Conservation (phyloP, 2,329 filamentous ascomycete species). For the Colletotrichum truncatum region DNA sequence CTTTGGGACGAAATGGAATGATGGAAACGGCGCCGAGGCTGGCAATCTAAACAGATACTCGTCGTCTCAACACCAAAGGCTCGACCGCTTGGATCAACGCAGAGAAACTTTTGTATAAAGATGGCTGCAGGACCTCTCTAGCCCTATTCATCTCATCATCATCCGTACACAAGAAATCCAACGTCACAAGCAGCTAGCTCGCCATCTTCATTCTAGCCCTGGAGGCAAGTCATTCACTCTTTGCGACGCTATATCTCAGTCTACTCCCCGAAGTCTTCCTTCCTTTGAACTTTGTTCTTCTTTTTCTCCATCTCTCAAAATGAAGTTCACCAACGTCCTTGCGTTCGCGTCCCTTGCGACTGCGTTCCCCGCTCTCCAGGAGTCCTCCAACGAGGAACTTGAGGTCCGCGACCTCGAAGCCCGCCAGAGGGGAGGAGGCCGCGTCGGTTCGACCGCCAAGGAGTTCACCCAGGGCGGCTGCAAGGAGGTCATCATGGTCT, state of each 20-base stretch:
- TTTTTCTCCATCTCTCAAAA: background rate
- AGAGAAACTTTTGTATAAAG: slow-evolving; percentile 25
- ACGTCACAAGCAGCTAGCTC: background rate
- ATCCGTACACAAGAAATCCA: background rate
- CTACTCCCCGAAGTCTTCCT: background rate
- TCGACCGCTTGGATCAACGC: background rate
- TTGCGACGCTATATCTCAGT: slow-evolving; percentile 3
- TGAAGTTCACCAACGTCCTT: slow-evolving; percentile 29
- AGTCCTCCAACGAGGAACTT: background rate
- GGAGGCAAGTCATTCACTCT: slow-evolving; percentile 25
- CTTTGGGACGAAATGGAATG: slow-evolving; percentile 5
- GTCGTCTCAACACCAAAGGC: slow-evolving; percentile 13
- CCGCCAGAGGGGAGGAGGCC: slow-evolving; percentile 27
- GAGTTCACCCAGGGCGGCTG: slow-evolving; percentile 36
- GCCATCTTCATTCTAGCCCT: slow-evolving; percentile 19
- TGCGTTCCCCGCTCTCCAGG: slow-evolving; percentile 25
- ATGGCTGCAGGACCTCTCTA: background rate
- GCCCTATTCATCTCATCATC: slow-evolving; percentile 9
- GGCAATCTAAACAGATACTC: background rate
- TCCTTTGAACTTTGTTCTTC: background rate
- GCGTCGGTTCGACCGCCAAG: slow-evolving; percentile 32
- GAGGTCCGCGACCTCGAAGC: slow-evolving; percentile 19
- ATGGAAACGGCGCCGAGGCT: slow-evolving; percentile 15
- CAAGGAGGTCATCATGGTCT: slow-evolving; percentile 36
- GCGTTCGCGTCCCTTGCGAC: slow-evolving; percentile 28